Evolutionary conservation across 192 early-diverging fungal genomes (phyloP), one percentile per base, ranked within the genome.

Genomic region (Backusella luteola): DNA sequence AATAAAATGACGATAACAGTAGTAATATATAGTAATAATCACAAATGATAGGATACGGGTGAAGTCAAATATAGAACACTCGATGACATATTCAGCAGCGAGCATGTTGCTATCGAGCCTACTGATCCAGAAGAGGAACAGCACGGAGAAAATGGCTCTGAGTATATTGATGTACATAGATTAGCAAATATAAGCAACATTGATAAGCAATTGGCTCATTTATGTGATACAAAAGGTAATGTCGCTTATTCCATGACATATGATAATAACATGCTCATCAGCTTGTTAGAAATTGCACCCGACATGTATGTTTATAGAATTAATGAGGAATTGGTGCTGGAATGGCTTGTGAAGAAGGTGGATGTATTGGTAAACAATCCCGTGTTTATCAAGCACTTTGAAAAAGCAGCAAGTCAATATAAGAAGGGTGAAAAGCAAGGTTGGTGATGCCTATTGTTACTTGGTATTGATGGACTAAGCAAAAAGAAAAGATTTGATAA

Each of bases 171-270:
- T 59, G 49, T 74, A 59, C 56, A 74, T 41, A 35, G 53, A 49
- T 73, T 73, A 35, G 49, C 46, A 32, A 53, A 73, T 35, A 56
- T 73, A 34, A 11, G 11, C 12, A 49, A 49, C 8, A n/a, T 73
- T 19, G 49, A 73, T 52, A 29, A 73, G 35, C 46, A 53, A 52
- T 34, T 73, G 19, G 32, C 12, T 1, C 71, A 73, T 63, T 41
- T 74, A 26, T 74, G 73, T 23, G 73, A 74, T 41, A 74, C 34
- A 9, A 52, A 74, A 29, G 73, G 73, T 74, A 44, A 32, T 39
- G 38, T 39, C 38, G 8, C 3, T 12, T 39, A 39, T 39, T 39
- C 36, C 7, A 38, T 38, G 38, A 39, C 38, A 39, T 39, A 39
- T 39, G 38, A 39, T 39, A 39, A 39, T 12, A 39, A 39, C 38